These are phyloP conservation scores for Galerina sulciceps DNA, from an alignment of 768 basidiomycete species.

Conservation along the genomic window DNA sequence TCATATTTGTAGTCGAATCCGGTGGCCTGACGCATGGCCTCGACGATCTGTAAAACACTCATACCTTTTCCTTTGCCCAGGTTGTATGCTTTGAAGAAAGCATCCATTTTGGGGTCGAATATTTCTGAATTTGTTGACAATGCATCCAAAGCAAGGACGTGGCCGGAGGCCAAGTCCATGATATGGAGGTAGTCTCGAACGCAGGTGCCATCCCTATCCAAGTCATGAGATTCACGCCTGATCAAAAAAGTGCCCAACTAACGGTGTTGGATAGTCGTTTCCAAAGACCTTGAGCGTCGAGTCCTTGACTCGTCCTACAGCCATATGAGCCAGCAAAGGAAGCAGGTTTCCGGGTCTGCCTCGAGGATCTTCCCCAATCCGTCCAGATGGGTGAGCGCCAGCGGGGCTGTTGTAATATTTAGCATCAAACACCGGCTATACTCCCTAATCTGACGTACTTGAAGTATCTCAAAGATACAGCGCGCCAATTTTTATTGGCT, in stretches of 20 bases:
- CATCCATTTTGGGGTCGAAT: slow-evolving; percentile 59
- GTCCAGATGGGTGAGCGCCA: slow-evolving; percentile 96
- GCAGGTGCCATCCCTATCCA: slow-evolving; percentile 87
- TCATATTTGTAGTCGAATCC: slow-evolving; percentile 89
- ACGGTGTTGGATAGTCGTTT: slow-evolving; percentile 96
- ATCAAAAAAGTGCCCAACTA: slow-evolving; percentile 27
- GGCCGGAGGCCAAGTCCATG: slow-evolving; percentile 93
- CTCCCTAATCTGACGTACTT: slow-evolving; percentile 58
- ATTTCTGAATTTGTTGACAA: slow-evolving; percentile 62
- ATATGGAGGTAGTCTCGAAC: slow-evolving; percentile 96
- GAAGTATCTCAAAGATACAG: slow-evolving; percentile 94
- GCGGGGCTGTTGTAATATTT: slow-evolving; percentile 66
- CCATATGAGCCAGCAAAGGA: slow-evolving; percentile 93
- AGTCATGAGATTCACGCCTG: slow-evolving; percentile 7
- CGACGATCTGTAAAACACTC: slow-evolving; percentile 92
- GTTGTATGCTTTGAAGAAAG: slow-evolving; percentile 92
- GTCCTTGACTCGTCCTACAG: slow-evolving; percentile 83
- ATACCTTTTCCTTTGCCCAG: slow-evolving; percentile 92
- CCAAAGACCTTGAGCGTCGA: slow-evolving; percentile 84
- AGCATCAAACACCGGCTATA: neutral
- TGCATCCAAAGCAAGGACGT: slow-evolving; percentile 89
- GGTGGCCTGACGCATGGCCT: slow-evolving; percentile 92
- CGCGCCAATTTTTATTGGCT: slow-evolving; percentile 81
- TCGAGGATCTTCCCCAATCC: slow-evolving; percentile 95
- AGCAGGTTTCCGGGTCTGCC: slow-evolving; percentile 95